Conservation (phyloP, 2,329 filamentous ascomycete species). For the Diplodia sapinea region DNA sequence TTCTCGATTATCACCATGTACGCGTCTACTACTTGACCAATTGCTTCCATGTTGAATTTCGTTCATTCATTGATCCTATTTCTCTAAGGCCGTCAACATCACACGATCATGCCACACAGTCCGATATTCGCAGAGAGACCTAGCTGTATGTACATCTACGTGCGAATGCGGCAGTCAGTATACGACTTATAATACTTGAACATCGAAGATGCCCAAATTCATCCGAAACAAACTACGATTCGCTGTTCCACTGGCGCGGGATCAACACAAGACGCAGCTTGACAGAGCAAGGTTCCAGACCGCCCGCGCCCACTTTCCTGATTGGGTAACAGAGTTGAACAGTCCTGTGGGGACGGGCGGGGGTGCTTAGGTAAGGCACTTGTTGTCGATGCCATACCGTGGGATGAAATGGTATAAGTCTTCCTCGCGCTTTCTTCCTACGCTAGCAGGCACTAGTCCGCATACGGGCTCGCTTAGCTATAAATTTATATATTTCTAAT, state of each 20-base stretch:
- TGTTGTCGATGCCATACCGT: too few relatives aligned
- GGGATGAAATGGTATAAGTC: too few relatives aligned
- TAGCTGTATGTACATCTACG: background rate
- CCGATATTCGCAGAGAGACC: background rate
- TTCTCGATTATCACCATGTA: background rate
- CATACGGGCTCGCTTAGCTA: too few relatives aligned
- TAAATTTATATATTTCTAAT: too few relatives aligned
- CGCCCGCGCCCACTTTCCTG: background rate
- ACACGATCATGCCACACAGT: background rate
- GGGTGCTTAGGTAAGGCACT: too few relatives aligned
- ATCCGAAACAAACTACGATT: background rate
- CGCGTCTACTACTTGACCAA: background rate
- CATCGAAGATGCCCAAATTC: background rate
- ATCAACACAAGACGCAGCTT: background rate
- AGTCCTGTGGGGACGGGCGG: background rate
- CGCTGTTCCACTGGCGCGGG: background rate
- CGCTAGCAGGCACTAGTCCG: too few relatives aligned
- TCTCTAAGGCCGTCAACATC: background rate
- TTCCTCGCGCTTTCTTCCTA: too few relatives aligned
- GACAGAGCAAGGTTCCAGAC: background rate
- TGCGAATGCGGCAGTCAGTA: background rate
- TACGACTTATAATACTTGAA: too few relatives aligned
- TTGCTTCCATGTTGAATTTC: background rate
- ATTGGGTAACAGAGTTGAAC: background rate
- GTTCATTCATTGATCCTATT: too few relatives aligned